Base-by-base conservation (phyloP, 2,329 filamentous ascomycete species). In the Chaetoscypha palmicola region DNA sequence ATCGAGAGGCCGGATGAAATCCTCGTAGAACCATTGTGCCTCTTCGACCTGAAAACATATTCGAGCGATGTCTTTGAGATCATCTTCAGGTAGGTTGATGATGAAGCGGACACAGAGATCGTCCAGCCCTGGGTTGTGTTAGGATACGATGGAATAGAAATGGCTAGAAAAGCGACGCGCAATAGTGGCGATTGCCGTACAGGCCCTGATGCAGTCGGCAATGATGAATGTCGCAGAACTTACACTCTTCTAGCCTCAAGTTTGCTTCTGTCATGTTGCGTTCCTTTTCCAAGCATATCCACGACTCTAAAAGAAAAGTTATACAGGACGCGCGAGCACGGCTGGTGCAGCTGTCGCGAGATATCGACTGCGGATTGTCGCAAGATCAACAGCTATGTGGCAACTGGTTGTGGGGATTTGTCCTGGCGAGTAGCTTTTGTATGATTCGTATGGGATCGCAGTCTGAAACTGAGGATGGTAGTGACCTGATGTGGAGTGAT, bases 11-110 rank as follows among this genome's bases (percentile, higher is more conserved):
- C 92, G 86, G 64, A 98, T 88, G 63, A 98, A 98, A 67, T 98
- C 92, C 72, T 98, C 92, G 77, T 98, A 98, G 68, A 94, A 98
- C 92, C 92, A 98, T 80, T 98, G 94, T 58, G 92, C 92, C 68
- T 98, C 94, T 67, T 98, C 92, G 57, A 98, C 86, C 68, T 97
- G 90, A 65, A 98, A 98, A 68, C 91, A 97, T 67, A 98, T 92
- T 62, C 92, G 86, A 89, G 54, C 82, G 81, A 47, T 43, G 23
- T 47, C 45, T 31, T 47, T 43, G 36, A 97, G 77, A 66, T 98
- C 92, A 66, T 92, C 88, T 53, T 86, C 76, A 35, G 94, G 92
- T 49, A 97, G 78, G 68, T 98, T 97, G 66, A 97, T 88, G 62
- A 98, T 91, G 68, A 98, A 98, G 63, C 94, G 88, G 64, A 94